Conservation (phyloP, 192 early-diverging fungal genomes). For the Pecoramyces ruminantium region DNA sequence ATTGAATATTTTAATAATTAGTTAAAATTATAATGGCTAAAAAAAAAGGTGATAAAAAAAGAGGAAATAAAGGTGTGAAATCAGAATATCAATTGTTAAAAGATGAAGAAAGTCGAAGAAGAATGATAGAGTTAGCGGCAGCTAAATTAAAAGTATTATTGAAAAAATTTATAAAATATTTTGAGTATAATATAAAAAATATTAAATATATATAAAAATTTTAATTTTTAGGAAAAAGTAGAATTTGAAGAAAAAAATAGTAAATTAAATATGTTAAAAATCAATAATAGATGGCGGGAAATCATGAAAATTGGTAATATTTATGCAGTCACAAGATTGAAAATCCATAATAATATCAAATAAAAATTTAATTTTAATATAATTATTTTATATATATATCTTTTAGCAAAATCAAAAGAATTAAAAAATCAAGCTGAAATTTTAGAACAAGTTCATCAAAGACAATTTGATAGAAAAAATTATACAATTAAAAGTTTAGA, state of each 20-base stretch:
- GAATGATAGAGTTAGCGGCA: constrained; percentile 11
- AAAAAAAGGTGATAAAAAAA: constrained; percentile 29
- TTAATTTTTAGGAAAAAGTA: constrained; percentile 17
- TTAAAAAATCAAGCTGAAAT: constrained; percentile 17
- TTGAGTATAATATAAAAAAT: too few species aligned
- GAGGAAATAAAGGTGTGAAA: constrained; percentile 21
- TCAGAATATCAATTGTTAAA: constrained; percentile 22
- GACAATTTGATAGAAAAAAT: constrained; percentile 28
- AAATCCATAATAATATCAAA: too few species aligned
- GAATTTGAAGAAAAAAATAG: constrained; percentile 28
- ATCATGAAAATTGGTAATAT: constrained; percentile 35
- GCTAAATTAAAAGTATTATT: not conserved
- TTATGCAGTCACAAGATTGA: not conserved
- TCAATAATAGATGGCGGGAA: constrained; percentile 37
- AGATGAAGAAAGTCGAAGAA: constrained; percentile 26
- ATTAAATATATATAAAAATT: too few species aligned
- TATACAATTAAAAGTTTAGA: constrained; percentile 17
- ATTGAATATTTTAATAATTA: too few species aligned
- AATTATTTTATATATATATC: too few species aligned
- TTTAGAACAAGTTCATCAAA: constrained; percentile 24
- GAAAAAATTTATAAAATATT: too few species aligned
- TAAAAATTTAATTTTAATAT: too few species aligned
- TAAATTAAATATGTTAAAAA: constrained; percentile 32
- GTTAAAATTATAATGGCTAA: not conserved
- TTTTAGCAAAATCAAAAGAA: constrained; percentile 23